Evolutionary conservation across 768 basidiomycete genomes (phyloP).

Genomic region (Asterophora parasitica): DNA sequence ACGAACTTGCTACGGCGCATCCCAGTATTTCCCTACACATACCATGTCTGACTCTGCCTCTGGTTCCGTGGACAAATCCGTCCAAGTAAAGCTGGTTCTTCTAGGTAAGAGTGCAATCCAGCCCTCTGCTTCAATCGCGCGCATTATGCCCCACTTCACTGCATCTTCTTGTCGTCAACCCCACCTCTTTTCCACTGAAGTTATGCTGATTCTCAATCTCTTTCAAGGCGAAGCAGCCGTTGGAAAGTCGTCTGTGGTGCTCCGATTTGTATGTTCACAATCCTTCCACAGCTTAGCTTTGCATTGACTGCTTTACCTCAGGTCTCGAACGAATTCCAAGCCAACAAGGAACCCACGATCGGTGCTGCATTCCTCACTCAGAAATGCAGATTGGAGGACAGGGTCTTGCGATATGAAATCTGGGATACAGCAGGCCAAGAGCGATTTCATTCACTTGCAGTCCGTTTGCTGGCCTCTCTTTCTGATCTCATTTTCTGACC

Average conservation of each 20-base stretch:
- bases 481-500: constrained; percentile 11
- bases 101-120: constrained; percentile 57
- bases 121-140: constrained; percentile 3
- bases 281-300: constrained; percentile 2
- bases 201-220: constrained; percentile 12
- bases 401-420: constrained; percentile 90
- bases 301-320: constrained; percentile 25
- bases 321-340: constrained; percentile 97
- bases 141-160: constrained; percentile 1
- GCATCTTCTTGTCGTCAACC: constrained; percentile 4
- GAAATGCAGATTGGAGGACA: constrained; percentile 93
- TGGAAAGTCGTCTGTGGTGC: constrained; percentile 97
- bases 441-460: constrained; percentile 95
- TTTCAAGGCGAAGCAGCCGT: constrained; percentile 92
- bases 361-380: constrained; percentile 95
- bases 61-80: constrained; percentile 78
- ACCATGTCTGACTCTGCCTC: constrained; percentile 73
- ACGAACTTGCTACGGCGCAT: constrained; percentile 8
- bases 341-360: constrained; percentile 98
- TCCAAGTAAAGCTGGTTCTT: constrained; percentile 96
- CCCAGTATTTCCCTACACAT: constrained; percentile 16
- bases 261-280: constrained; percentile 76
- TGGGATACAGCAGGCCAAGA: constrained; percentile 97
- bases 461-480: constrained; percentile 34
- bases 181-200: neutral